Percentiles rank a stretch among this genome's conserved stretches.
phyloP scores from a whole-genome alignment of 2,329 filamentous ascomycete genomes.

The Knufia petricola region DNA sequence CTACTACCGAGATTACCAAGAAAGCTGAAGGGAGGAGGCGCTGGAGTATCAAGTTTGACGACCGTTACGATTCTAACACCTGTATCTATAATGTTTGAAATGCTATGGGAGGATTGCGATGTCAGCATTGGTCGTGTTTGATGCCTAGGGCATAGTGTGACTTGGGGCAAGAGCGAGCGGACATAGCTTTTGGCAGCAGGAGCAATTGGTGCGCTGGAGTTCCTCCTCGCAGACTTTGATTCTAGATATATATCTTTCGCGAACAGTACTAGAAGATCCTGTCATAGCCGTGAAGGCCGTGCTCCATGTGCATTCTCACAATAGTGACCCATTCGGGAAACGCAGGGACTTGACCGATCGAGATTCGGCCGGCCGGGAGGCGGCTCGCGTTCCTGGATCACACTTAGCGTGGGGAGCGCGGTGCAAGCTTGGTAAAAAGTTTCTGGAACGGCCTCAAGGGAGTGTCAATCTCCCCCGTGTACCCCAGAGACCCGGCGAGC shows the following conservation, averaged over 20 bases:
- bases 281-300: too few species aligned
- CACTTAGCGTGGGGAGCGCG: not conserved
- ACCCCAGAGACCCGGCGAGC: not conserved
- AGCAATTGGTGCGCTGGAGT: too few species aligned
- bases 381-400: not conserved
- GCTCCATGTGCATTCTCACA: too few species aligned
- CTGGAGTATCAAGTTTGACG: not conserved
- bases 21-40: not conserved
- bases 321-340: too few species aligned
- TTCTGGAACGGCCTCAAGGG: too few species aligned
- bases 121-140: not conserved
- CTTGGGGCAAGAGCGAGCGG: too few species aligned
- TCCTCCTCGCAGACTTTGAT: not conserved
- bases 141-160: too few species aligned
- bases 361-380: not conserved
- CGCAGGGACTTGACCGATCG: too few species aligned
- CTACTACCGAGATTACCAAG: conserved; percentile 5
- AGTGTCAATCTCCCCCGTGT: not conserved
- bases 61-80: not conserved
- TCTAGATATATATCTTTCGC: too few species aligned
- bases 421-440: too few species aligned
- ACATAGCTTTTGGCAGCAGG: too few species aligned
- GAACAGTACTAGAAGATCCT: too few species aligned
- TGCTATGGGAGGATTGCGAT: not conserved
- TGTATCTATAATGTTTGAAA: not conserved